Conservation (phyloP, 2,329 filamentous ascomycete species). For the Phialocephala sp. region DNA sequence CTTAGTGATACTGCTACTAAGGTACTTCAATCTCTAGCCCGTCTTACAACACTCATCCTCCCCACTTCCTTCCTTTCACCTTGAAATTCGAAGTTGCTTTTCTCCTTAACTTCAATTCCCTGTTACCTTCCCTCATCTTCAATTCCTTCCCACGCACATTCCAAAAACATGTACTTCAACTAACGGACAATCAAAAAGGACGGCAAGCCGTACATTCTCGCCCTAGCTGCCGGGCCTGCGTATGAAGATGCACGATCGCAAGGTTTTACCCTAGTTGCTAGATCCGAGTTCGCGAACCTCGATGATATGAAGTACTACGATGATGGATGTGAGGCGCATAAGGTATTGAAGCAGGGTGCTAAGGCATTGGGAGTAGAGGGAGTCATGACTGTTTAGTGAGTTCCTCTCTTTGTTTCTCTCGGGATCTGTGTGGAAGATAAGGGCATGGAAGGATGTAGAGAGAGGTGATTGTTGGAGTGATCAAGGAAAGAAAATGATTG, state of each 20-base stretch:
- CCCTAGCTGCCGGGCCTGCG: conserved; percentile 53
- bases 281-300: conserved; percentile 57
- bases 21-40: conserved; percentile 31
- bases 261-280: conserved; percentile 59
- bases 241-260: conserved; percentile 57
- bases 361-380: conserved; percentile 35
- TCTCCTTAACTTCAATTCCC: background rate
- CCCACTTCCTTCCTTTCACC: conserved; percentile 9
- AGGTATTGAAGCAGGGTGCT: conserved; percentile 47
- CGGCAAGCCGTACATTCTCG: conserved; percentile 61
- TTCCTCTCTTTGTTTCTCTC: background rate
- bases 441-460: background rate
- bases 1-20: conserved; percentile 51
- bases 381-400: conserved; percentile 39
- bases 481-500: background rate
- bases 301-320: conserved; percentile 68
- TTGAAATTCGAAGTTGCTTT: no score
- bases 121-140: no score
- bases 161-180: background rate
- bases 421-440: background rate
- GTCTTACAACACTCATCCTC: background rate
- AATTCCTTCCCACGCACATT: no score
- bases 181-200: conserved; percentile 49
- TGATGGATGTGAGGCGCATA: conserved; percentile 59
- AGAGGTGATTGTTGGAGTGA: background rate